Percentiles rank a stretch among this genome's conserved stretches.
Conservation (phyloP, 75 land plant species). For the Picea sitchensis region DNA sequence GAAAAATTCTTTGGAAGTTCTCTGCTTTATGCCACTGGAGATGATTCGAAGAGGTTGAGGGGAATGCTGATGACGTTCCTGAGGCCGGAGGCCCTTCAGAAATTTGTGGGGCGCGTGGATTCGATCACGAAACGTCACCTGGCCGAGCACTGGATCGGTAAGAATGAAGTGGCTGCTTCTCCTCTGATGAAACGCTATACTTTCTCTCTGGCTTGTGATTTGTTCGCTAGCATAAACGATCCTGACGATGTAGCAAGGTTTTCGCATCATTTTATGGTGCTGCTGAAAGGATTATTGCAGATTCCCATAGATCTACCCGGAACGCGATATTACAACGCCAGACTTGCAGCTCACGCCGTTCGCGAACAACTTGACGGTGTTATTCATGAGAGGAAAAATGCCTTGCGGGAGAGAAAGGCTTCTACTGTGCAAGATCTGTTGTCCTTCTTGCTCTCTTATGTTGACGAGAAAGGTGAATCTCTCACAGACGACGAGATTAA, state of each 20-base stretch:
- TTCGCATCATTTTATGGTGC: neutral
- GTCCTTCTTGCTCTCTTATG: too few species aligned
- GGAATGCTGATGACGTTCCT: slow-evolving; percentile 19
- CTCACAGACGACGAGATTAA: too few species aligned
- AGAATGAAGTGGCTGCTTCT: neutral
- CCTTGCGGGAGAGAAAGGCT: too few species aligned
- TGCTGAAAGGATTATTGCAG: neutral
- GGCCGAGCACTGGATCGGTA: neutral
- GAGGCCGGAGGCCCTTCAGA: slow-evolving; percentile 23
- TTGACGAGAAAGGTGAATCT: too few species aligned
- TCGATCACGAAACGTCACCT: neutral
- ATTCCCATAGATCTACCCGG: too few species aligned
- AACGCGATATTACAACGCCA: too few species aligned
- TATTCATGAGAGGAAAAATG: too few species aligned
- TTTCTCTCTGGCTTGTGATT: neutral
- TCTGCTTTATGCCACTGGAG: neutral
- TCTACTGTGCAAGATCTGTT: too few species aligned
- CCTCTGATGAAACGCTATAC: neutral
- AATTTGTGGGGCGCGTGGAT: neutral
- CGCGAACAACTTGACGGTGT: too few species aligned
- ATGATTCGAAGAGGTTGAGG: neutral
- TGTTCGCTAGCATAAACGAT: slow-evolving; percentile 18
- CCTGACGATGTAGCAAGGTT: neutral
- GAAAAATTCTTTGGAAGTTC: slow-evolving; percentile 1
- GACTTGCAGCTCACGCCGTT: too few species aligned